phyloP scores from a whole-genome alignment of 495 filamentous ascomycete species.

The Daldinia concentrica region DNA sequence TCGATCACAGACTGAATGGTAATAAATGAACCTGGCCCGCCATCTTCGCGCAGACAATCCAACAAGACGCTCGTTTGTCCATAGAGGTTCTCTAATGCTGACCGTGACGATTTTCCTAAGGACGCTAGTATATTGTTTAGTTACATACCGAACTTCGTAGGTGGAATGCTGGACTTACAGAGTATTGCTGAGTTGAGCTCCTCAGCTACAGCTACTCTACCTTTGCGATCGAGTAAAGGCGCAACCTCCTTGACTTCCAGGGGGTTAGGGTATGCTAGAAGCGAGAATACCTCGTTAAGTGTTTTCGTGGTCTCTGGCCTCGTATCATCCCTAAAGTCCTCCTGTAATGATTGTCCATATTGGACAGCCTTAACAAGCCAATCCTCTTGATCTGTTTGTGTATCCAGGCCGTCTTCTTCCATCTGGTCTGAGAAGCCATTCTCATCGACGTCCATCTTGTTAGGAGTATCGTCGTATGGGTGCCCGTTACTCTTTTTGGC shows the following conservation, averaged over 20 bases:
- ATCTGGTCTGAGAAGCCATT: slow-evolving; percentile 56
- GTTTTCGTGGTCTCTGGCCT: slow-evolving; percentile 73
- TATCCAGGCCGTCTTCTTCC: slow-evolving; percentile 64
- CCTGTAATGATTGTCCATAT: slow-evolving; percentile 82
- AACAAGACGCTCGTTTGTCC: slow-evolving; percentile 89
- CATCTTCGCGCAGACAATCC: slow-evolving; percentile 81
- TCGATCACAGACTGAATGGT: slow-evolving; percentile 76
- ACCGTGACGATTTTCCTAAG: slow-evolving; percentile 86
- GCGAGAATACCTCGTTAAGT: slow-evolving; percentile 84
- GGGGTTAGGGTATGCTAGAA: slow-evolving; percentile 88
- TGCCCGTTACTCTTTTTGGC: slow-evolving; percentile 46
- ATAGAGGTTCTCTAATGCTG: slow-evolving; percentile 85
- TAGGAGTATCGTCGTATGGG: slow-evolving; percentile 67
- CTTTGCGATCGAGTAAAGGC: slow-evolving; percentile 79
- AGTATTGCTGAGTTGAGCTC: slow-evolving; percentile 95
- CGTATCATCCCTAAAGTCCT: slow-evolving; percentile 77
- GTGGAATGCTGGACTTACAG: slow-evolving; percentile 63
- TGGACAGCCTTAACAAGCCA: slow-evolving; percentile 70
- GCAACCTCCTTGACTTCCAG: slow-evolving; percentile 76
- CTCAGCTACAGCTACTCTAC: slow-evolving; percentile 84
- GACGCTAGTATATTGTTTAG: slow-evolving; percentile 68
- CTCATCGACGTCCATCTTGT: slow-evolving; percentile 76
- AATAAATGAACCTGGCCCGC: slow-evolving; percentile 87
- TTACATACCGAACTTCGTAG: slow-evolving; percentile 11
- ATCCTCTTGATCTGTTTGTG: slow-evolving; percentile 28